Conservation (phyloP, 345 rosid species). For the Hibiscus trionum region DNA sequence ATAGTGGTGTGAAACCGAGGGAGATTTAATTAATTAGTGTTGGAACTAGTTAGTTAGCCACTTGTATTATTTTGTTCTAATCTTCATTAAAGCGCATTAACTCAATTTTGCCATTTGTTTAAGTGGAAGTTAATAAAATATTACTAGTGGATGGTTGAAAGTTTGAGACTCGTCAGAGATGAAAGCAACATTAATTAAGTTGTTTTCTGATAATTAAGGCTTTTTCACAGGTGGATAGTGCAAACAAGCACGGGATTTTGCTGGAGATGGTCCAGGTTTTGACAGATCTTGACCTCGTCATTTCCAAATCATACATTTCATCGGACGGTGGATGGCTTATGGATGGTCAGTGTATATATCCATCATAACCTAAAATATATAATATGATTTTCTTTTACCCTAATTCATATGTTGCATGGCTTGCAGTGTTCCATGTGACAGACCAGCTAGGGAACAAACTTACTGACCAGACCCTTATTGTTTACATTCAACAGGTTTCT, state of each 20-base stretch:
- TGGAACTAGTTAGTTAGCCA: no score
- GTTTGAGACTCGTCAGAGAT: no score
- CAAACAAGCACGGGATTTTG: constrained; percentile 81
- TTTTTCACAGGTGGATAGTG: constrained; percentile 68
- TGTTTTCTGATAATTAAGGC: not conserved
- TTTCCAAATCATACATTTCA: constrained; percentile 84
- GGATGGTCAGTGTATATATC: constrained; percentile 57
- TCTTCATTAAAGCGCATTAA: no score
- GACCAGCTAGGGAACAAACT: constrained; percentile 68
- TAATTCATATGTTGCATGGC: constrained; percentile 11
- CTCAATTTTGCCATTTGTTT: no score
- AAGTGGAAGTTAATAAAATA: no score
- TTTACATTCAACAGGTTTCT: constrained; percentile 58
- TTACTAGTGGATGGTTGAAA: no score
- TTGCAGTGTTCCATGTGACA: constrained; percentile 71
- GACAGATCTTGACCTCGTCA: constrained; percentile 93
- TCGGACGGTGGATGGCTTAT: constrained; percentile 97
- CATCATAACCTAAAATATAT: not conserved
- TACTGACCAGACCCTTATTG: constrained; percentile 50
- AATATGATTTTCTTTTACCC: not conserved
- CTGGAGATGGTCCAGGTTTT: constrained; percentile 91
- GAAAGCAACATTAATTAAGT: no score
- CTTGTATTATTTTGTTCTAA: no score
- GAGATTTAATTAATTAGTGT: no score
- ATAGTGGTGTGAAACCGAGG: not conserved